Evolutionary conservation across 331 rosid genomes (phyloP).

Genomic region (Prunus yedoensis): DNA sequence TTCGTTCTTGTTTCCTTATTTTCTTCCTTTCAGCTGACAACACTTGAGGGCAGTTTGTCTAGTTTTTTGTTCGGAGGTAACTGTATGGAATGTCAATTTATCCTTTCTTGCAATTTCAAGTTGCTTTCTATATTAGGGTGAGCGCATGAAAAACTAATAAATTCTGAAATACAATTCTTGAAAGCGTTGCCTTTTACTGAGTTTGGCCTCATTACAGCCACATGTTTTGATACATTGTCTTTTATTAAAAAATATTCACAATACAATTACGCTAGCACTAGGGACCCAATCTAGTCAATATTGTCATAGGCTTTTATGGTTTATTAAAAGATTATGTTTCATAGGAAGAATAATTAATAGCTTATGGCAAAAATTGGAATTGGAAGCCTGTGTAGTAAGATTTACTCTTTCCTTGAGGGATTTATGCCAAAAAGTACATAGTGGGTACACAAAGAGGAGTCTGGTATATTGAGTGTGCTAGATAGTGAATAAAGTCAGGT

Average conservation of each 20-base stretch:
- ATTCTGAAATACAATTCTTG: conserved; percentile 57
- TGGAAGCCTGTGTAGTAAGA: conserved; percentile 4
- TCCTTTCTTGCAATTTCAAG: conserved; percentile 56
- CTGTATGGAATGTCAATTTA: conserved; percentile 43
- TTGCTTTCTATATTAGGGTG: conserved; percentile 40
- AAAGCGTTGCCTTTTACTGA: conserved; percentile 23
- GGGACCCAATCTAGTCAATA: neutral
- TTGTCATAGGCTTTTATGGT: neutral
- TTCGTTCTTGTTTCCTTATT: conserved; percentile 38
- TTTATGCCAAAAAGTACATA: neutral
- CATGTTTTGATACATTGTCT: neutral
- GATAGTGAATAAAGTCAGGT: neutral
- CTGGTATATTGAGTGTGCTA: too few species aligned
- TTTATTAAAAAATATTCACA: neutral
- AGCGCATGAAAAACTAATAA: conserved; percentile 54
- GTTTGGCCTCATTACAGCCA: neutral
- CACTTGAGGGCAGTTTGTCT: conserved; percentile 56
- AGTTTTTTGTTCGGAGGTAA: conserved; percentile 70
- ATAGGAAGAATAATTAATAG: neutral
- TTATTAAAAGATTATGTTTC: neutral
- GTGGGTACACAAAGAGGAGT: neutral
- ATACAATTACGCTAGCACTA: neutral
- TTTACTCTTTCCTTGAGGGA: neutral
- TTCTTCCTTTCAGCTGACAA: conserved; percentile 52
- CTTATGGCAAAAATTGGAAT: neutral